phyloP scores from a whole-genome alignment of 306 rosid genomes.

The Ormosia emarginata region DNA sequence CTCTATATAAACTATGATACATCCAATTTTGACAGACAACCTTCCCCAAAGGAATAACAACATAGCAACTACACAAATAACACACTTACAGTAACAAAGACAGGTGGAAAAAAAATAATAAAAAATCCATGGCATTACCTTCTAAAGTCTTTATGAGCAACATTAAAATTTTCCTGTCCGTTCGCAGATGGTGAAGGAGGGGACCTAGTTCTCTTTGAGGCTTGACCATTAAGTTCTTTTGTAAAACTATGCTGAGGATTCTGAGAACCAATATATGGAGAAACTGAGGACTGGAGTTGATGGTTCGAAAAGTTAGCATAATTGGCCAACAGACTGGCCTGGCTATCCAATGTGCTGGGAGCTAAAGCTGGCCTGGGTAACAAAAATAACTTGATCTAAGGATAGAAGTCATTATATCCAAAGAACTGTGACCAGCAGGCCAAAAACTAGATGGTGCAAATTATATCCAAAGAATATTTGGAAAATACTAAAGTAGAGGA shows the following conservation, averaged over 20 bases:
- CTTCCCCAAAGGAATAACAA: neutral
- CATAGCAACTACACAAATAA: neutral
- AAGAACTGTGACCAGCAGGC: neutral
- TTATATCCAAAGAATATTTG: neutral
- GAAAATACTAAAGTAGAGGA: neutral
- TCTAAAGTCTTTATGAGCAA: slow-evolving; percentile 33
- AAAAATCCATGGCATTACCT: slow-evolving; percentile 30
- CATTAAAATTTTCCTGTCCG: slow-evolving; percentile 20
- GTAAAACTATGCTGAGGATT: slow-evolving; percentile 35
- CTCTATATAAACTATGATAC: neutral
- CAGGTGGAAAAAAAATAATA: neutral
- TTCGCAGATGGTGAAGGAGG: slow-evolving; percentile 36
- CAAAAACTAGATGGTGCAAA: slow-evolving; percentile 6
- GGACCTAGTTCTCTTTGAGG: slow-evolving; percentile 52
- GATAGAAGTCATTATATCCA: neutral
- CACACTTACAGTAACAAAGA: neutral
- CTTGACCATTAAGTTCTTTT: slow-evolving; percentile 36
- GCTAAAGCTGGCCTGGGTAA: slow-evolving; percentile 44
- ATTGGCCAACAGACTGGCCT: slow-evolving; percentile 13
- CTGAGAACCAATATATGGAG: slow-evolving; percentile 33
- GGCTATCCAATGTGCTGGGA: slow-evolving; percentile 35
- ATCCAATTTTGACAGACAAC: neutral
- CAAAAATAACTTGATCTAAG: slow-evolving; percentile 16
- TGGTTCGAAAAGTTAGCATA: slow-evolving; percentile 21
- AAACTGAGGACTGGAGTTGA: slow-evolving; percentile 35